Evolutionary conservation across 2,329 filamentous ascomycete genomes (phyloP), one percentile per base, ranked within the genome.

Genomic region (Chrysoporthe puriensis): DNA sequence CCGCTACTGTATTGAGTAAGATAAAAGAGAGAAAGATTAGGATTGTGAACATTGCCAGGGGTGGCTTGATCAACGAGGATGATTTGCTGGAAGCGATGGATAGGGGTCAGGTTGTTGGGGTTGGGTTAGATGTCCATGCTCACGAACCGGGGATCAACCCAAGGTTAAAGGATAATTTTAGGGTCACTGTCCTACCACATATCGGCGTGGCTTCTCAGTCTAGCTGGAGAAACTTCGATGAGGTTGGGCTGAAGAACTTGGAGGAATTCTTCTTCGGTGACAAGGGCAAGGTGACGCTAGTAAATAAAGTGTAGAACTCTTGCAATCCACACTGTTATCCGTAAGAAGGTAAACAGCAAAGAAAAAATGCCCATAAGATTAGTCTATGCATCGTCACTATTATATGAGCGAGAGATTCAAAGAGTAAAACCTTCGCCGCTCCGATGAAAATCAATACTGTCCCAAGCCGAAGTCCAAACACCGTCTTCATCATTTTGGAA

Each of bases 1-100:
- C 71, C 8, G 68, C 64, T 1, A 34, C 66, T 62, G 68, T 73
- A 60, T 50, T 64, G 52, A n/a, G 26, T 6, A 42, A 4, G 50
- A 57, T 46, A 46, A 73, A 69, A 63, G 66, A 73, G 62, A 71
- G 76, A 70, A 70, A 73, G 61, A 68, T 78, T 64, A 36, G 77
- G 32, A 72, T 79, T 65, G 75, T 78, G 3, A 79, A 79, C 64
- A 76, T 78, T 56, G 75, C 77, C 2, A 70, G 78, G 21, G 78
- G 78, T 18, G 72, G 73, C 21, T 69, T 78, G 9, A 74, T 80
- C 3, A 72, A 77, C 66, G 78, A 80, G 68, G 71, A 73, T 18
- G 77, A 76, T 1, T 66, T 79, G 57, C 70, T 79, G 1, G 70
- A 74, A 2, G 77, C 78, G 4, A 71, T 80, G 63, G 72, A 77